Conservation (phyloP, 306 rosid genomes). For the Mimosa pudica region DNA sequence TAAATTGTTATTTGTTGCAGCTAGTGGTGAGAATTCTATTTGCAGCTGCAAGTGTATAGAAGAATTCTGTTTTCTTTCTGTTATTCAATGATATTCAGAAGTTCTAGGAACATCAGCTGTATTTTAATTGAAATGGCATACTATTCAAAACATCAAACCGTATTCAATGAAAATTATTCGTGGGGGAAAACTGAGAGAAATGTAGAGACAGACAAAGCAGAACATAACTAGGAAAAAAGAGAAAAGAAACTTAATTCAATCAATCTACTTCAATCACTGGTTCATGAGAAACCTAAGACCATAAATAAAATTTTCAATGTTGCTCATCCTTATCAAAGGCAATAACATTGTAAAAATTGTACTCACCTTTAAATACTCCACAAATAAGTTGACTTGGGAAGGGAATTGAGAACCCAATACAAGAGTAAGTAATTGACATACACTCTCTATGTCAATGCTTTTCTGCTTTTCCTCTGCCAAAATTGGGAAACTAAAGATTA, state of each 20-base stretch:
- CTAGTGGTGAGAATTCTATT: background rate
- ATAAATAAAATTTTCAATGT: background rate
- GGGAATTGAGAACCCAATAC: conserved; percentile 79
- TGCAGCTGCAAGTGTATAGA: background rate
- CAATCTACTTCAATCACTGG: background rate
- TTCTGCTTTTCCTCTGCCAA: conserved; percentile 96
- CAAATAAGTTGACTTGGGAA: conserved; percentile 68
- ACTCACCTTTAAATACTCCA: conserved; percentile 88
- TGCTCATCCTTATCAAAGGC: background rate
- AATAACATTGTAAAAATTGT: conserved; percentile 22
- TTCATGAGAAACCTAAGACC: background rate
- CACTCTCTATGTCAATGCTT: conserved; percentile 97
- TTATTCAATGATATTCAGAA: background rate
- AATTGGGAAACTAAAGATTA: conserved; percentile 35
- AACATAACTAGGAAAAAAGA: background rate
- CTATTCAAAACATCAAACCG: background rate
- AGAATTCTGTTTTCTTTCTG: background rate
- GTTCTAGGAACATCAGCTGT: background rate
- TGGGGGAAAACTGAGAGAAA: background rate
- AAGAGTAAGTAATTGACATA: conserved; percentile 81
- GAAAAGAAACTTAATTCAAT: background rate
- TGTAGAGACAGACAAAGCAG: background rate
- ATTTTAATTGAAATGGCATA: background rate
- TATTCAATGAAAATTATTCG: background rate
- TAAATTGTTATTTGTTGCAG: background rate